Conservation (phyloP, 2,329 filamentous ascomycete genomes). For the Alternaria triticimaculans region DNA sequence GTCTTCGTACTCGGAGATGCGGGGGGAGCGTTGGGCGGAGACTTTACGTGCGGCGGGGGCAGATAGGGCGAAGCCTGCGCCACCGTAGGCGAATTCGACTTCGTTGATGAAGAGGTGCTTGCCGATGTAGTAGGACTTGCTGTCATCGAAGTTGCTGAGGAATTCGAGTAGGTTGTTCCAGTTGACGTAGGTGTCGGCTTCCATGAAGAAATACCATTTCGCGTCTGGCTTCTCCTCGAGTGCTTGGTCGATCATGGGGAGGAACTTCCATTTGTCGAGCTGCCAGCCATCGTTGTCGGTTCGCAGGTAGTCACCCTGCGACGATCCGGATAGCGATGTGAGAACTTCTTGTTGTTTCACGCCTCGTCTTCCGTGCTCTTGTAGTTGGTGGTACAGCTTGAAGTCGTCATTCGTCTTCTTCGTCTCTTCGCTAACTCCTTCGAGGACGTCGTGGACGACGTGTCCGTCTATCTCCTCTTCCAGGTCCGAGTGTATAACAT, state of each 20-base stretch:
- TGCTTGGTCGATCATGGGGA: constrained; percentile 61
- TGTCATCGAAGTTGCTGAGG: constrained; percentile 48
- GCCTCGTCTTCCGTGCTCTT: constrained; percentile 53
- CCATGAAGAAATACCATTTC: constrained; percentile 50
- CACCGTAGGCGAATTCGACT: constrained; percentile 54
- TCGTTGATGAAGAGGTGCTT: constrained; percentile 53
- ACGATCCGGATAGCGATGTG: constrained; percentile 40
- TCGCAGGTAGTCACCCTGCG: constrained; percentile 45
- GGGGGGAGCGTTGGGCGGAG: constrained; percentile 37
- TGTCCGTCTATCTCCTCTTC: constrained; percentile 60
- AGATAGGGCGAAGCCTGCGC: constrained; percentile 54
- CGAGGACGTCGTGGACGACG: constrained; percentile 58
- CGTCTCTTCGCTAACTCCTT: constrained; percentile 50
- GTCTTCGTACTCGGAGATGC: constrained; percentile 44
- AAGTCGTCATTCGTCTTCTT: constrained; percentile 57
- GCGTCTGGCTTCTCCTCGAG: constrained; percentile 44
- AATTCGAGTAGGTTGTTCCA: constrained; percentile 52
- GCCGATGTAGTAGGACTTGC: constrained; percentile 52
- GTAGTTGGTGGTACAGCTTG: constrained; percentile 59
- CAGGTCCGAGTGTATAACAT: constrained; percentile 65
- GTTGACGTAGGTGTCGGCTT: constrained; percentile 46
- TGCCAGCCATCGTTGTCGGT: constrained; percentile 56
- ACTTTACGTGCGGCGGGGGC: constrained; percentile 50
- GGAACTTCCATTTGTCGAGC: constrained; percentile 66
- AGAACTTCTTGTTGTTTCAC: constrained; percentile 42